phyloP scores from a whole-genome alignment of 2,329 filamentous ascomycete genomes.

The Gnomoniopsis sp. region DNA sequence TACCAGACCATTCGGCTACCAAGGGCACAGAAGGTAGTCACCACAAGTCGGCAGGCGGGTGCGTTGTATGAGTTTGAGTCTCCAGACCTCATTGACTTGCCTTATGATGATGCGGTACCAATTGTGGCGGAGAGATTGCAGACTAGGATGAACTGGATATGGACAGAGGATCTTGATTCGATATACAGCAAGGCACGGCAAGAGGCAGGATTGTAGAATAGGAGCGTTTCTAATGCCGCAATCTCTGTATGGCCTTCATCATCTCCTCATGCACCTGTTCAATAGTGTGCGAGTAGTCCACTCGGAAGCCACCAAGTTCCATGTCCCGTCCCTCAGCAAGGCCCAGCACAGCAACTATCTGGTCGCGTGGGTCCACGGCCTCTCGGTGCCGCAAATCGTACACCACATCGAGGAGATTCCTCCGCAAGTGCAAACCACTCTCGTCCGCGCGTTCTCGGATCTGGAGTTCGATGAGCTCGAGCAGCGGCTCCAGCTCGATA shows the following conservation, averaged over 20 bases:
- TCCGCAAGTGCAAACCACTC: neutral
- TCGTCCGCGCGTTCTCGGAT: neutral
- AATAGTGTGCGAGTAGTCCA: neutral
- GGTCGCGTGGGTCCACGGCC: neutral
- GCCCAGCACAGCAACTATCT: neutral
- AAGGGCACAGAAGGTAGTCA: slow-evolving; percentile 28
- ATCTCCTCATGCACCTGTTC: neutral
- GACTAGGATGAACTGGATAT: slow-evolving; percentile 30
- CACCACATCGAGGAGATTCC: neutral
- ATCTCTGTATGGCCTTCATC: neutral
- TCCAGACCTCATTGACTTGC: slow-evolving; percentile 29
- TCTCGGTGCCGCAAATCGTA: neutral
- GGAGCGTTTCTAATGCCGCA: no score
- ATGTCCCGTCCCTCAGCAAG: neutral
- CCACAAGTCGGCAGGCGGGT: slow-evolving; percentile 28
- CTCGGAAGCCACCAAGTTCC: neutral
- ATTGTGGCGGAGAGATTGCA: slow-evolving; percentile 27
- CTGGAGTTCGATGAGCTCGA: neutral
- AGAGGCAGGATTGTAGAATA: neutral
- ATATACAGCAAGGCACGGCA: slow-evolving; percentile 16
- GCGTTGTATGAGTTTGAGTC: slow-evolving; percentile 28
- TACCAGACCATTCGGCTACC: slow-evolving; percentile 29
- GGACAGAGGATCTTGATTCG: slow-evolving; percentile 29
- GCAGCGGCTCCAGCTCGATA: neutral
- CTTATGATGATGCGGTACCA: slow-evolving; percentile 33